Base-by-base conservation (phyloP, 306 rosid genomes). In the Sphenostylis stenocarpa region DNA sequence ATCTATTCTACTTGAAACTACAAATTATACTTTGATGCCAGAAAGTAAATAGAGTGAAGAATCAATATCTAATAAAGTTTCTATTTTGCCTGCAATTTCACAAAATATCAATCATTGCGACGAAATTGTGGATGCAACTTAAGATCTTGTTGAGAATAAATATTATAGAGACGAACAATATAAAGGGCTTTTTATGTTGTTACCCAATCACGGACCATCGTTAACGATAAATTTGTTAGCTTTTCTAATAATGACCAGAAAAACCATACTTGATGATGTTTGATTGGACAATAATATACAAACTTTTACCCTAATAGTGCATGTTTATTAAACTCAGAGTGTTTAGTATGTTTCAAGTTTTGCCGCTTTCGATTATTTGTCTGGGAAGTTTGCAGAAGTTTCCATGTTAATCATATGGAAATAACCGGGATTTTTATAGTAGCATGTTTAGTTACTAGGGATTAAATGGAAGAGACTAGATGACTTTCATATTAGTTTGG, bases 401-500 rank as follows among this genome's bases (percentile, higher is more conserved):
- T 76, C 13, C 7, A 23, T 45, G 31, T 15, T 26, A 26, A 16
- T 56, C 36, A 3, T 36, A 16, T 15, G 62, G 41, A 72, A 19
- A 36, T 63, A 17, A 45, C 33, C 4, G 52, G 34, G 65, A 53
- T 77, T 64, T 24, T 20, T 31, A 4, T 43, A 24, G 49, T 31
- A 31, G 26, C 36, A 33, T 65, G 44, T 64, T 55, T 64, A 43
- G 23, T 76, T 52, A 51, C 51, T 43, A 75, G 39, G 70, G 61
- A 57, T 43, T 70, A 15, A 68, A 51, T 70, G 77, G 66, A 44
- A 28, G 23, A 68, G 28, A 23, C 34, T 76, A 23, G 3, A 20
- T 33, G 64, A 23, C 34, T 47, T 36, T 33, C 20, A 31, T 63
- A 73, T n/a, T 70, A 52, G 64, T 65, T 57, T 70, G 72, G 62